Evolutionary conservation across 2,329 filamentous ascomycete genomes (phyloP), one percentile per base, ranked within the genome.

Genomic region (Trichothecium roseum): DNA sequence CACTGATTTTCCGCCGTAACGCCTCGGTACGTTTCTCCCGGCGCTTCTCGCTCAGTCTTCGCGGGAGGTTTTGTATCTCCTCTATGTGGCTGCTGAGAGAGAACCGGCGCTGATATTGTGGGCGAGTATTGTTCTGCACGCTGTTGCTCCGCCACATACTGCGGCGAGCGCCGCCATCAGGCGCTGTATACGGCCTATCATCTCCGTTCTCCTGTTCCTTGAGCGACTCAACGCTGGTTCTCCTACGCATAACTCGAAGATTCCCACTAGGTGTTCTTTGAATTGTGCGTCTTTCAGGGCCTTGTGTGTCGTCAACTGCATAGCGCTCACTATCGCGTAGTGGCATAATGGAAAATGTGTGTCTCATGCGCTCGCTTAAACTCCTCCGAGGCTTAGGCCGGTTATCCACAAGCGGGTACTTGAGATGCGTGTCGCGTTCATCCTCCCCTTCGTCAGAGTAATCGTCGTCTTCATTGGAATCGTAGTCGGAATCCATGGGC

Each of bases 261-360:
- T 69, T 78, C 2, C 75, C 75, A 44, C 73, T 78, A 4, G 69
- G 60, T 6, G 71, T 75, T 34, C 74, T 66, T 31, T 65, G 64
- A 40, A 80, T 75, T 2, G 68, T 78, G 18, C 74, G 65, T 4
- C 74, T 67, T 28, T 78, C 69, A 1, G 63, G 58, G 3, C 55
- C 55, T 20, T 57, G 49, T 18, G 47, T 51, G 12, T 62, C 55
- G 35, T 55, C 49, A 7, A 45, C 43, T 15, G 47, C 40, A 32
- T 51, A 49, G 10, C 42, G 44, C 37, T 60, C 56, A 17, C 66
- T 58, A 31, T 64, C 54, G 3, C 60, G 57, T n/a, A 63, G 44
- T 1, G 76, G 74, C 32, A 79, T 47, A 18, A 79, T 75, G 10
- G 74, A 66, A 57, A 80, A 78, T 0, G 74, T 79, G 26, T 64